A percentile compares a stretch with the other conserved stretches of the same genome.
These are phyloP conservation scores for Ensete glaucum DNA, from an alignment of 176 grass and related monocot genomes.

Conservation along the genomic window DNA sequence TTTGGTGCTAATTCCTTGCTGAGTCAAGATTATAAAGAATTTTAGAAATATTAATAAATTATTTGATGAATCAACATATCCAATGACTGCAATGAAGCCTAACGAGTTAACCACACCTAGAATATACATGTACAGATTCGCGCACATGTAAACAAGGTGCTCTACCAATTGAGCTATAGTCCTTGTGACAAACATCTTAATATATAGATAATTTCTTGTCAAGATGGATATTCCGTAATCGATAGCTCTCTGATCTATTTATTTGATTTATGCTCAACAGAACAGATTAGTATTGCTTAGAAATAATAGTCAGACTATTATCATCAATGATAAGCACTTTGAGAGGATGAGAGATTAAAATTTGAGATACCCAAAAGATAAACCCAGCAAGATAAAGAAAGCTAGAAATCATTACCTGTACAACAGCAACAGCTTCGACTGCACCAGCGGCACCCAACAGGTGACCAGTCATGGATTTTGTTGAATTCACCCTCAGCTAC, in stretches of 20 bases:
- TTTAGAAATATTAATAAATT: not conserved
- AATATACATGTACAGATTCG: no score
- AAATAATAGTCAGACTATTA: not conserved
- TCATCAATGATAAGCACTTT: not conserved
- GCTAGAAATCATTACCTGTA: slow-evolving; percentile 53
- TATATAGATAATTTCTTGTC: no score
- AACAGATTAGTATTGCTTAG: no score
- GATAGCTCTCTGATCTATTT: no score
- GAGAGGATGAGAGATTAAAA: not conserved
- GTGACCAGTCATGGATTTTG: slow-evolving; percentile 97
- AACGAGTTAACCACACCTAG: no score
- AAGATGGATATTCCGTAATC: no score
- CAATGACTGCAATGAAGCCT: not conserved
- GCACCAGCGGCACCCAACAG: slow-evolving; percentile 91
- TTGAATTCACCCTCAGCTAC: slow-evolving; percentile 90
- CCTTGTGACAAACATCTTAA: no score
- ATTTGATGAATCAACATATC: not conserved
- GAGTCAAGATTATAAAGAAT: not conserved
- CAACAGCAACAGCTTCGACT: slow-evolving; percentile 85
- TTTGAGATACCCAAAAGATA: slow-evolving; percentile 8
- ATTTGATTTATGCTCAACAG: no score
- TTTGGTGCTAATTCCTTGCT: not conserved
- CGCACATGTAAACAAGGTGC: no score
- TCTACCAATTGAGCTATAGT: no score
- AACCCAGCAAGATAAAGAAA: not conserved